phyloP scores from a whole-genome alignment of 176 grass and related monocot genomes.

The Stipa capillata region DNA sequence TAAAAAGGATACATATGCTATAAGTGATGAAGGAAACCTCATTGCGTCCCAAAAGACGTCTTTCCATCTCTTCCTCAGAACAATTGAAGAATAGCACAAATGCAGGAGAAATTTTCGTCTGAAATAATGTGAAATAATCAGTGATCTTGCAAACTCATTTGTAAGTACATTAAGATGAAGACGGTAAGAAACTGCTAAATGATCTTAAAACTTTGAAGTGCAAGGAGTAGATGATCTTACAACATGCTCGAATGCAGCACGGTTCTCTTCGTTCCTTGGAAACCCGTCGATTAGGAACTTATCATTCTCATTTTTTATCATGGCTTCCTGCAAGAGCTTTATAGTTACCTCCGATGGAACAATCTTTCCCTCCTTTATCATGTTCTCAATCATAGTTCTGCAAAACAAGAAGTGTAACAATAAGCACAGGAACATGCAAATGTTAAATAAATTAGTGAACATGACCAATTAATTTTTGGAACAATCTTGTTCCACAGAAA shows the following conservation, averaged over 20 bases:
- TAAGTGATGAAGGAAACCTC: conserved; percentile 43
- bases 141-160: not conserved
- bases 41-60: conserved; percentile 73
- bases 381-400: conserved; percentile 94
- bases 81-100: conserved; percentile 90
- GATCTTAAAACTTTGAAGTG: not conserved
- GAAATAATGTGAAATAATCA: conserved; percentile 16
- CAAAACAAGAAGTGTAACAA: conserved; percentile 13
- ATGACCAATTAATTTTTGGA: not conserved
- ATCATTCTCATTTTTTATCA: conserved; percentile 67
- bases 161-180: not conserved
- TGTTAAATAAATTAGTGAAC: not conserved
- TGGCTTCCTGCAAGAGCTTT: conserved; percentile 74
- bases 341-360: conserved; percentile 90
- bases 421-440: not conserved
- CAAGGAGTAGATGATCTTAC: conserved; percentile 32
- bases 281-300: conserved; percentile 90
- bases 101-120: conserved; percentile 79
- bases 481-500: conserved; percentile 5
- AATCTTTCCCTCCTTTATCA: conserved; percentile 97
- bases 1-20: not conserved
- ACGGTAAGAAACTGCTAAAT: not conserved
- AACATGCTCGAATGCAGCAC: conserved; percentile 74
- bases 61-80: conserved; percentile 89
- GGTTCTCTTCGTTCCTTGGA: conserved; percentile 92